Evolutionary conservation across 2,329 filamentous ascomycete genomes (phyloP).

Genomic region (Trichoderma sp.): DNA sequence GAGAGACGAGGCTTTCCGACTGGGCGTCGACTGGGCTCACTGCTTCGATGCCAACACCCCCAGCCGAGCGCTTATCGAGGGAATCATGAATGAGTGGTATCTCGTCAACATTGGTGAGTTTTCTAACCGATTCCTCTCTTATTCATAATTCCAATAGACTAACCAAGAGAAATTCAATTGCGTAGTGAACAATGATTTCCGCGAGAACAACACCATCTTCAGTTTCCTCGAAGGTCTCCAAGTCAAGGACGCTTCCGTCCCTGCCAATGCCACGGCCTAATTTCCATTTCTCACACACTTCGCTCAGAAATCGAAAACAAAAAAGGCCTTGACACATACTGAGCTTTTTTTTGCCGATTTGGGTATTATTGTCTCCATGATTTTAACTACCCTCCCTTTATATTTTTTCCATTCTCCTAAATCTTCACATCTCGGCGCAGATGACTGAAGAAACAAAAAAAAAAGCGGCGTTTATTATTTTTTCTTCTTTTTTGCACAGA

Average conservation of each 20-base stretch:
- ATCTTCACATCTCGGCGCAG: not conserved
- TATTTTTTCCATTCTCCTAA: conserved; percentile 24
- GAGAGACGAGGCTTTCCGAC: conserved; percentile 95
- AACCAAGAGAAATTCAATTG: conserved; percentile 15
- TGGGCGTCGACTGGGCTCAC: conserved; percentile 91
- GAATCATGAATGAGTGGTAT: conserved; percentile 88
- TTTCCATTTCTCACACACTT: not conserved
- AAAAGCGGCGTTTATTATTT: conserved; percentile 20
- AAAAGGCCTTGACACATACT: not conserved
- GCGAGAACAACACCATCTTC: conserved; percentile 78
- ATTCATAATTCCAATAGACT: not conserved
- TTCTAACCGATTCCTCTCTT: not conserved
- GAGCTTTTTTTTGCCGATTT: not conserved
- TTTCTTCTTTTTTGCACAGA: conserved; percentile 27
- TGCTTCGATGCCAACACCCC: conserved; percentile 78
- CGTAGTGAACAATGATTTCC: conserved; percentile 97
- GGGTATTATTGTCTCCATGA: not conserved
- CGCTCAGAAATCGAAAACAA: not conserved
- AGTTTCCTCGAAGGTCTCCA: conserved; percentile 78
- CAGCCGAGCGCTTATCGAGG: conserved; percentile 77
- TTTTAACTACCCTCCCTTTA: not conserved
- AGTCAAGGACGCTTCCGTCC: conserved; percentile 57
- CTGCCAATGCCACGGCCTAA: conserved; percentile 4
- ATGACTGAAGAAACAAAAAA: not conserved
- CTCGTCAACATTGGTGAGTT: conserved; percentile 85